These are phyloP conservation scores for Sclerotinia minor DNA, from an alignment of 2,329 filamentous ascomycete genomes.

Conservation along the genomic window DNA sequence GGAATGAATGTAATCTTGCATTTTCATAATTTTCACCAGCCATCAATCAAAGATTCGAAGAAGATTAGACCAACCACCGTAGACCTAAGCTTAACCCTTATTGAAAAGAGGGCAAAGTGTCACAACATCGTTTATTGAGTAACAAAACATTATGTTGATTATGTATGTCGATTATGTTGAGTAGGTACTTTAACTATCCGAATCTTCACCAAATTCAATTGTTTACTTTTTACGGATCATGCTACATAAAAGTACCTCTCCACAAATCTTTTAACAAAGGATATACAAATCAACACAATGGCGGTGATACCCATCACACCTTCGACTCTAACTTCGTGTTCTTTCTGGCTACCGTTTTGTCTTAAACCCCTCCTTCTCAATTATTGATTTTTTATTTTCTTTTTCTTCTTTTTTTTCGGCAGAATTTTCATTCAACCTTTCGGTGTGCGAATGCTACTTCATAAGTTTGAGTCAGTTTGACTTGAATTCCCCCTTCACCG, in stretches of 20 bases:
- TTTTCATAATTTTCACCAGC: not conserved
- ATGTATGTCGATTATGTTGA: not conserved
- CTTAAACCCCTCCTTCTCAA: not conserved
- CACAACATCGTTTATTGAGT: not conserved
- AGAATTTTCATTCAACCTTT: slow-evolving; percentile 16
- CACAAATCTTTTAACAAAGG: not conserved
- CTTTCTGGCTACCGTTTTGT: not conserved
- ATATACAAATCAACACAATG: not conserved
- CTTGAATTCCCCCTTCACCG: slow-evolving; percentile 12
- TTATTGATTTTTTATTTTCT: not conserved
- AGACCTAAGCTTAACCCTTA: slow-evolving; percentile 9
- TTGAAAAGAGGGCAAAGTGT: not conserved
- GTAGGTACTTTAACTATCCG: not conserved
- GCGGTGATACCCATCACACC: slow-evolving; percentile 3
- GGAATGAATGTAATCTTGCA: slow-evolving; percentile 1
- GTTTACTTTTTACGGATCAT: not conserved
- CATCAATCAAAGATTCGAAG: not conserved
- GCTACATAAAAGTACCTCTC: not conserved
- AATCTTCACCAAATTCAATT: slow-evolving; percentile 1
- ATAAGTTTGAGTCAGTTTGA: slow-evolving; percentile 7
- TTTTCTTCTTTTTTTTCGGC: not conserved
- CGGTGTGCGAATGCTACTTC: slow-evolving; percentile 10
- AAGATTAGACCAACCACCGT: not conserved
- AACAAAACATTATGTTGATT: not conserved
- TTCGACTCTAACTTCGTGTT: not conserved